phyloP scores from a whole-genome alignment of 1,284 basidiomycete species.

The Kwoniella shivajii region DNA sequence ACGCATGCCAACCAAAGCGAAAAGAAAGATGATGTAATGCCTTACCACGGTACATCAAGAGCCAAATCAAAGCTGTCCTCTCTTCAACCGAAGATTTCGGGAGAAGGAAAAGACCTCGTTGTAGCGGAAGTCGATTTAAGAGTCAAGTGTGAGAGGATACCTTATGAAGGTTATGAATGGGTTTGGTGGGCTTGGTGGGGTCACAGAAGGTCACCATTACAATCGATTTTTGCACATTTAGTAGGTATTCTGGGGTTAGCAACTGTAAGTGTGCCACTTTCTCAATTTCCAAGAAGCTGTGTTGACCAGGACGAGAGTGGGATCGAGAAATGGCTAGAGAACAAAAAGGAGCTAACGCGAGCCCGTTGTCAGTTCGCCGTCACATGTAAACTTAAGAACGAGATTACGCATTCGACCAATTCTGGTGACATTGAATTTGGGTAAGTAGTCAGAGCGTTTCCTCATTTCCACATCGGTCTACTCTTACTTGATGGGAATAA shows the following conservation, averaged over 20 bases:
- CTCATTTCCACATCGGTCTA: not conserved
- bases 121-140: constrained; percentile 37
- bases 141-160: constrained; percentile 29
- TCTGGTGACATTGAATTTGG: constrained; percentile 17
- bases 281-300: no score
- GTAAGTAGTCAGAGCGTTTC: constrained; percentile 17
- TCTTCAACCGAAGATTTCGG: not conserved
- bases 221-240: not conserved
- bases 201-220: constrained; percentile 29
- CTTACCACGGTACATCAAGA: not conserved
- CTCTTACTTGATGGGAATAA: no score
- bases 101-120: constrained; percentile 6
- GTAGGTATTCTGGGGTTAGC: constrained; percentile 9
- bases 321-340: no score
- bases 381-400: constrained; percentile 20
- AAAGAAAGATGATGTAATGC: constrained; percentile 2
- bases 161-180: constrained; percentile 34
- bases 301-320: no score
- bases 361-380: constrained; percentile 17
- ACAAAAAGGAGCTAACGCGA: no score
- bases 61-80: no score
- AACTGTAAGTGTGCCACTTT: constrained; percentile 30
- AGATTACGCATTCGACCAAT: constrained; percentile 14
- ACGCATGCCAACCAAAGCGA: not conserved
- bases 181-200: constrained; percentile 49